Evolutionary conservation across 352 stramenopile species (phyloP).

Genomic region (Phytopythium oedochilum): DNA sequence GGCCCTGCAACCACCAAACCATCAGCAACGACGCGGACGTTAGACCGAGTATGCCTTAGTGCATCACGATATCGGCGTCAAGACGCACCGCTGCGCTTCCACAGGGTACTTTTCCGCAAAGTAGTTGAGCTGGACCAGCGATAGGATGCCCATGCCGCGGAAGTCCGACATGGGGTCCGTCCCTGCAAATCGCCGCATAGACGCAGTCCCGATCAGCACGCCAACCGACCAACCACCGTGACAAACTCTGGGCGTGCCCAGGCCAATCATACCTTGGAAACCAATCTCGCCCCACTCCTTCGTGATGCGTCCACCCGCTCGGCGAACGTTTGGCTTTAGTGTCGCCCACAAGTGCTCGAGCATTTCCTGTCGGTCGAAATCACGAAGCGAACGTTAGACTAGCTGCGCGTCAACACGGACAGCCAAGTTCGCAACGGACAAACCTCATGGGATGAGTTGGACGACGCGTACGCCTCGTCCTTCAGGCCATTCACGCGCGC

Average conservation of each 20-base stretch:
- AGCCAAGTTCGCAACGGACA: not conserved
- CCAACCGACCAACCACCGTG: too few species aligned
- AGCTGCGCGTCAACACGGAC: not conserved
- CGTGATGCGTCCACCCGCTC: constrained; percentile 68
- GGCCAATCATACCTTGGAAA: constrained; percentile 77
- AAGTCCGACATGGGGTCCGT: constrained; percentile 86
- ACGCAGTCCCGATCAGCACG: not conserved
- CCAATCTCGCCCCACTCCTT: constrained; percentile 88
- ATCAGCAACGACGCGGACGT: too few species aligned
- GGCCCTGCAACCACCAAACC: constrained; percentile 25
- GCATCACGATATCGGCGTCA: not conserved
- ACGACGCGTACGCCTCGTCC: constrained; percentile 63
- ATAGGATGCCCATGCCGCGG: constrained; percentile 76
- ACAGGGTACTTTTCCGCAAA: constrained; percentile 72
- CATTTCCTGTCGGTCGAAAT: constrained; percentile 31
- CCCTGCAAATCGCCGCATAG: constrained; percentile 15
- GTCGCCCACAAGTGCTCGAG: constrained; percentile 79
- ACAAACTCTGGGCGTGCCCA: too few species aligned
- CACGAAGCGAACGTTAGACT: not conserved
- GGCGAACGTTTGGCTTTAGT: constrained; percentile 75
- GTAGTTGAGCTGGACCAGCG: constrained; percentile 68
- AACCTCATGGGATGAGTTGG: constrained; percentile 62
- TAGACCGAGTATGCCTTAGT: not conserved
- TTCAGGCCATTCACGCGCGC: constrained; percentile 40
- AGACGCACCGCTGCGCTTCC: constrained; percentile 55